Evolutionary conservation across 148 eudicot species (phyloP).

Genomic region (Cornus kousa): DNA sequence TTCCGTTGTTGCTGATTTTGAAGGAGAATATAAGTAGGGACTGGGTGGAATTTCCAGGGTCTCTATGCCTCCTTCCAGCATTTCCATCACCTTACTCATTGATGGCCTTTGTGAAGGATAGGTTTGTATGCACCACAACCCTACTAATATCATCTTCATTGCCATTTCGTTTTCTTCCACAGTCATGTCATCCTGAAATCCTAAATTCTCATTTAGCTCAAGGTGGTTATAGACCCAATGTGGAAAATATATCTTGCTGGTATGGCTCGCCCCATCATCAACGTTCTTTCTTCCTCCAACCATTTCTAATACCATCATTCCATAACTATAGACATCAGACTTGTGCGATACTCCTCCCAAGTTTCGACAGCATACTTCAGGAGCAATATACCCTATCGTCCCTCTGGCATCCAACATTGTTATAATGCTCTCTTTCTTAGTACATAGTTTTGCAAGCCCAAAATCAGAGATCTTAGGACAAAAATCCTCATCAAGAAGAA

Average conservation of each 20-base stretch:
- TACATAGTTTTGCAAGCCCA: no score
- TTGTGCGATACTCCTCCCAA: conserved; percentile 13
- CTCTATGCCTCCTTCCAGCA: conserved; percentile 7
- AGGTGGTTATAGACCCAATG: conserved; percentile 7
- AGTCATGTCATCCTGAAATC: not conserved
- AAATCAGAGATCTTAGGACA: no score
- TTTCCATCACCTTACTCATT: conserved; percentile 7
- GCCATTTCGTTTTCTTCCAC: not conserved
- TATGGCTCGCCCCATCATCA: not conserved
- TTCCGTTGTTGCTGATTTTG: not conserved
- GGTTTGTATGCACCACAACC: not conserved
- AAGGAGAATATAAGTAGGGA: not conserved
- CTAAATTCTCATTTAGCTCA: not conserved
- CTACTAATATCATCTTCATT: conserved; percentile 10
- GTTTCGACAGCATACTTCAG: conserved; percentile 5
- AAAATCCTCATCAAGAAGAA: not conserved
- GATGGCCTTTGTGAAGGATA: conserved; percentile 12
- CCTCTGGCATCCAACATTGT: not conserved
- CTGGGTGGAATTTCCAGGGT: conserved; percentile 1
- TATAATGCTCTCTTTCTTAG: no score
- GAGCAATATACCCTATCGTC: conserved; percentile 13
- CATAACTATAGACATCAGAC: not conserved
- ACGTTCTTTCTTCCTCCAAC: conserved; percentile 11
- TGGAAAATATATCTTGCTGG: not conserved
- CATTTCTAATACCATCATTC: conserved; percentile 12